Evolutionary conservation across 2,329 filamentous ascomycete genomes (phyloP), one percentile per base, ranked within the genome.

Genomic region (Talaromyces sp.): DNA sequence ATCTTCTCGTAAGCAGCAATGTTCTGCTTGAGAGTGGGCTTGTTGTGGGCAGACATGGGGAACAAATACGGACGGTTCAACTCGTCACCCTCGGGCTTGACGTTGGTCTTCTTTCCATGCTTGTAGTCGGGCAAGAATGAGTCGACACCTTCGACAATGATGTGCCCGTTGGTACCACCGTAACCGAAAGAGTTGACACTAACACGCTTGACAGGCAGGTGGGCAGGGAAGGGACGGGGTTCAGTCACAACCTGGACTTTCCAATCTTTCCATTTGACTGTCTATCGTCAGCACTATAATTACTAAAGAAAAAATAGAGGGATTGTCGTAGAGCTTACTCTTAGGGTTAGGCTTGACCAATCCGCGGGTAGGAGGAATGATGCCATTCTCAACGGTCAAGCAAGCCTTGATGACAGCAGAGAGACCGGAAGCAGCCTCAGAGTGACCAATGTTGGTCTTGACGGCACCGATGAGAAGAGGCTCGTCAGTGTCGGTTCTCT

Each of bases 371-470:
- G 50, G 50, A 22, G 2, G 60, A 47, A 62, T 62, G 10, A 67
- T 73, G 0, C 69, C 69, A 6, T 77, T 71, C 64, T 84, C 81
- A 0, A 83, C 64, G 0, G 76, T 74, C 13, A 84, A 58, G 1
- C 80, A 70, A 14, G 72, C 71, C 63, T 85, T 85, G 19, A 85
- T 75, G 1, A 85, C 24, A 0, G 74, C 74, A 0, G 75, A 74
- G 0, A 85, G 59, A 0, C 81, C 83, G 1, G 78, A 76, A 0
- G 81, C 80, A 0, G 75, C 78, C 67, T 84, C 83, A 0, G 71
- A 69, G 66, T 85, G 83, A 0, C 83, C 83, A 14, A 81, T 63
- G 49, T 79, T 78, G 5, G 50, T 54, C 31, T 76, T 71, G 16
- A 54, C 11, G 49, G 62, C 49, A 33, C 61, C 71, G 27, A 76